Percentiles rank a stretch among this genome's conserved stretches.
Conservation (phyloP, 345 rosid genomes). For the Bruguiera gymnorhiza region DNA sequence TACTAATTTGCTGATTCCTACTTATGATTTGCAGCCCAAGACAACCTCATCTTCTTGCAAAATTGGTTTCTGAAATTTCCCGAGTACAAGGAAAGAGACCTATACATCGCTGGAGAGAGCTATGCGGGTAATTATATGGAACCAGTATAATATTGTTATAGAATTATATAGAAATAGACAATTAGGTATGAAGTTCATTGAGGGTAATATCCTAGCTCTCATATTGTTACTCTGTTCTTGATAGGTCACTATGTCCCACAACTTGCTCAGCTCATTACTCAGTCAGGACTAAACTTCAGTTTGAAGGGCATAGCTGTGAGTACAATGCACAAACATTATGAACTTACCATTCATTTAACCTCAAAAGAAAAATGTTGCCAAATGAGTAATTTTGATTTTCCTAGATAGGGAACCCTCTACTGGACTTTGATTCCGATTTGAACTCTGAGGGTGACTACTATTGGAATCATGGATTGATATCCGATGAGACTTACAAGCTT, state of each 20-base stretch:
- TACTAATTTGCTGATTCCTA: too few relatives aligned
- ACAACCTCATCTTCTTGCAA: slow-evolving; percentile 17
- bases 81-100: slow-evolving; percentile 15
- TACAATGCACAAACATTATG: not conserved
- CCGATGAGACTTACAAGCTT: slow-evolving; percentile 15
- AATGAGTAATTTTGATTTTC: not conserved
- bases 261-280: slow-evolving; percentile 19
- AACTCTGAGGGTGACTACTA: slow-evolving; percentile 16
- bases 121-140: slow-evolving; percentile 1
- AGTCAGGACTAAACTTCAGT: slow-evolving; percentile 17
- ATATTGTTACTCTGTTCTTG: not conserved
- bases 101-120: slow-evolving; percentile 21
- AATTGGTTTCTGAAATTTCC: slow-evolving; percentile 21
- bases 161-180: too few relatives aligned
- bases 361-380: not conserved
- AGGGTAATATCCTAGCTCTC: not conserved
- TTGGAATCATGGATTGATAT: slow-evolving; percentile 23
- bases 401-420: slow-evolving; percentile 25
- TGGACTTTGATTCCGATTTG: slow-evolving; percentile 15
- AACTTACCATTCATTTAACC: not conserved
- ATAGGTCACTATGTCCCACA: slow-evolving; percentile 29
- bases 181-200: not conserved
- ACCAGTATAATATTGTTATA: not conserved
- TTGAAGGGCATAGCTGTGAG: slow-evolving; percentile 30
- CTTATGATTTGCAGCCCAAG: slow-evolving; percentile 9